phyloP scores from a whole-genome alignment of 352 stramenopile genomes.

The Pilasporangium apinafurcum region DNA sequence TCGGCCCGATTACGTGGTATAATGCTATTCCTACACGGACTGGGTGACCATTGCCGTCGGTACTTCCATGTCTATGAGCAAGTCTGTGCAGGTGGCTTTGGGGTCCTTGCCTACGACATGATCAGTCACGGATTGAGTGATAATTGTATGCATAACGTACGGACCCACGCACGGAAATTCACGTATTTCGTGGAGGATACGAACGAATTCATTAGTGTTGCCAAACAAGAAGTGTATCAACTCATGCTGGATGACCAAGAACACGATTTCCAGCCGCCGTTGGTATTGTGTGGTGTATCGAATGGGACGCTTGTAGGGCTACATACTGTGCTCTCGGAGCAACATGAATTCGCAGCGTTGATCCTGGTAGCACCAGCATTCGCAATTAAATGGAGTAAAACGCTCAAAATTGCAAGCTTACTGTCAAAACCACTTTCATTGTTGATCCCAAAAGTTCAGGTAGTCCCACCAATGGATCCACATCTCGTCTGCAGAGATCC shows the following conservation, averaged over 20 bases:
- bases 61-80: conserved; percentile 8
- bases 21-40: conserved; percentile 15
- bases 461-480: conserved; percentile 20
- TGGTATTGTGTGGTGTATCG: background rate
- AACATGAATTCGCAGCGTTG: background rate
- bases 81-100: conserved; percentile 7
- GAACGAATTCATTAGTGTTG: conserved; percentile 7
- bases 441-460: conserved; percentile 12
- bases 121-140: conserved; percentile 11
- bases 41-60: conserved; percentile 7
- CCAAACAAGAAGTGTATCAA: conserved; percentile 1
- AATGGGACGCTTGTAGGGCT: background rate
- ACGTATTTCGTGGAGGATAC: conserved; percentile 9
- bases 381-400: conserved; percentile 3
- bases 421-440: conserved; percentile 12
- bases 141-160: background rate
- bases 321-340: conserved; percentile 2
- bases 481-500: conserved; percentile 16
- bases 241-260: background rate
- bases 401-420: conserved; percentile 5
- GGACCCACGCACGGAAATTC: conserved; percentile 3
- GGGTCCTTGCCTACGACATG: conserved; percentile 8
- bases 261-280: background rate
- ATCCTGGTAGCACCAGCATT: conserved; percentile 2
- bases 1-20: conserved; percentile 10